These are phyloP conservation scores for Leucosporidium creatinivorum DNA, from an alignment of 768 basidiomycete species.

Conservation along the genomic window DNA sequence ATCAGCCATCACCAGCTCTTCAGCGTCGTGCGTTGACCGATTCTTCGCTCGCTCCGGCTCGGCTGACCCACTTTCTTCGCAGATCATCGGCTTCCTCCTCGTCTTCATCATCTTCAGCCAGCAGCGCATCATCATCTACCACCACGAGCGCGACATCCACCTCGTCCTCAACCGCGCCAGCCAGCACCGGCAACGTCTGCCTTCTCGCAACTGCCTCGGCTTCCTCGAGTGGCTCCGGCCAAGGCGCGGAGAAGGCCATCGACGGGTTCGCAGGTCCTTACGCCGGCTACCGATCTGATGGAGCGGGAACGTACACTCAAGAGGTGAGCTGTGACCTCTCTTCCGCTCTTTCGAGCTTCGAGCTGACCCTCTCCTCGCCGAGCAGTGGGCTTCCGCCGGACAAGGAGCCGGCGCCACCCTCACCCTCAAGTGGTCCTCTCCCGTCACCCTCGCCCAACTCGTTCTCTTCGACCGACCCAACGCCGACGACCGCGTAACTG, in stretches of 20 bases:
- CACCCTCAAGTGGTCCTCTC: conserved; percentile 8
- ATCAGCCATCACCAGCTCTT: too few relatives aligned
- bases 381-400: conserved; percentile 3
- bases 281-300: background rate
- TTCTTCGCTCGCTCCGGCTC: too few relatives aligned
- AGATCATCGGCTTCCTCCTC: too few relatives aligned
- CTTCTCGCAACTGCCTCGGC: conserved; percentile 5
- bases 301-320: background rate
- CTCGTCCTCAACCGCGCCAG: too few relatives aligned
- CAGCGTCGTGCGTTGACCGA: too few relatives aligned
- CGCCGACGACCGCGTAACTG: too few relatives aligned
- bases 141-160: background rate
- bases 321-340: background rate
- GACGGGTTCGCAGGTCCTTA: conserved; percentile 23
- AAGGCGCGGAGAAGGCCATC: conserved; percentile 8
- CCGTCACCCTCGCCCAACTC: conserved; percentile 8
- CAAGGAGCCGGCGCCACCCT: conserved; percentile 19
- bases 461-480: conserved; percentile 11
- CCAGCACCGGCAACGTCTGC: conserved; percentile 8
- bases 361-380: background rate
- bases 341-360: too few relatives aligned
- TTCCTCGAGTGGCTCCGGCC: conserved; percentile 1
- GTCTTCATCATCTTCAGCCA: too few relatives aligned
- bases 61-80: too few relatives aligned
- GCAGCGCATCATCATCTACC: too few relatives aligned